Evolutionary conservation across 2,329 filamentous ascomycete species (phyloP).

Genomic region (Fusarium sp.): DNA sequence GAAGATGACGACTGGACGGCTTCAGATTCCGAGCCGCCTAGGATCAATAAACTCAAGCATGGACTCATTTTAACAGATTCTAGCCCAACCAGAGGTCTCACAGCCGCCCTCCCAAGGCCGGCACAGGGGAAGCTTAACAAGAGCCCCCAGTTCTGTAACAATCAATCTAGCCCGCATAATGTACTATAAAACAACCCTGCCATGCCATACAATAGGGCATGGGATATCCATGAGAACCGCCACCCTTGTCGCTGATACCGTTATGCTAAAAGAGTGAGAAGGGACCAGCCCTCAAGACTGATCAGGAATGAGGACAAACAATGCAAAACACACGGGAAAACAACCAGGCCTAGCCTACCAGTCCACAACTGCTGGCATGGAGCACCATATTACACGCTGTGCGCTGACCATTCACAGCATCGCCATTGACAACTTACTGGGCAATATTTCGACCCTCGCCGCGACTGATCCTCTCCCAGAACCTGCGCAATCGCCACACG

Average conservation of each 20-base stretch:
- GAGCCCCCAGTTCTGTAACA: conserved; percentile 37
- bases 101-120: not conserved
- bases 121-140: conserved; percentile 5
- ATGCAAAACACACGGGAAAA: not conserved
- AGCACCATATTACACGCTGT: not conserved
- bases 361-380: not conserved
- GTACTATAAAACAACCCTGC: conserved; percentile 40
- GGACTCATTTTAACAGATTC: not conserved
- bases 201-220: conserved; percentile 4
- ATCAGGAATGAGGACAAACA: not conserved
- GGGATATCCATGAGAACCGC: conserved; percentile 5
- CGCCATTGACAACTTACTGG: conserved; percentile 35
- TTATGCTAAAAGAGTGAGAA: conserved; percentile 13
- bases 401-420: not conserved
- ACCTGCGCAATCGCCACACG: conserved; percentile 72
- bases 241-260: not conserved
- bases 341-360: not conserved
- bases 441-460: conserved; percentile 47
- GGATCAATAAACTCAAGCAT: not conserved
- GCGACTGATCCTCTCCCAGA: conserved; percentile 72
- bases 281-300: conserved; percentile 6
- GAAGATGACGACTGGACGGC: conserved; percentile 68
- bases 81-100: not conserved
- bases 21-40: conserved; percentile 60
- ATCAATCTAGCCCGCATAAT: conserved; percentile 43